A percentile compares a stretch with the other conserved stretches of the same genome.
These are phyloP conservation scores for Phytophthora sojae DNA, from an alignment of 352 stramenopile genomes.

Conservation along the genomic window DNA sequence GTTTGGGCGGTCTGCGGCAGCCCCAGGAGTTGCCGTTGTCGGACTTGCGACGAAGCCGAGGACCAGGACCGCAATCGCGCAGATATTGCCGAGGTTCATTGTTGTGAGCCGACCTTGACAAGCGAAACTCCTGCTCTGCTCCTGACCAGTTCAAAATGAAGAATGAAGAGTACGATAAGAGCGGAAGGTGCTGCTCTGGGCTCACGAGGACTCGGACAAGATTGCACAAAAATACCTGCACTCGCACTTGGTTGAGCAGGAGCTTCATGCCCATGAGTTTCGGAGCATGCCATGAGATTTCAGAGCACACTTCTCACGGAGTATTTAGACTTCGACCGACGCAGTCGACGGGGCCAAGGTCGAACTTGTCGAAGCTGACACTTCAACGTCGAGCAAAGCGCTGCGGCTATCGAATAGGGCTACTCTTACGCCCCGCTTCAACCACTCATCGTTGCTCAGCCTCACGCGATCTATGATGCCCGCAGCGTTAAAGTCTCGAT, in stretches of 20 bases:
- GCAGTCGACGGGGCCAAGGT: background rate
- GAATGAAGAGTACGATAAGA: background rate
- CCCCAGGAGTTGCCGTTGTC: background rate
- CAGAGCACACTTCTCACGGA: background rate
- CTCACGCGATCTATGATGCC: conserved; percentile 11
- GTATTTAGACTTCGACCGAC: background rate
- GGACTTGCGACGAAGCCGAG: background rate
- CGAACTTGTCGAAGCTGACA: background rate
- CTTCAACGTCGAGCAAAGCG: conserved; percentile 26
- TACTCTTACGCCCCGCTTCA: conserved; percentile 21
- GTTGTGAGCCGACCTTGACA: background rate
- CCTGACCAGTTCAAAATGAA: background rate
- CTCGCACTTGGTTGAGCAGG: background rate
- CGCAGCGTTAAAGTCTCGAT: no score
- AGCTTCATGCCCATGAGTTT: background rate
- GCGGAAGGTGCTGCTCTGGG: background rate
- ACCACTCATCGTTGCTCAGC: conserved; percentile 29
- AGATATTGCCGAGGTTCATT: background rate
- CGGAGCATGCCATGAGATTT: no score
- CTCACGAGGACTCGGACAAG: background rate
- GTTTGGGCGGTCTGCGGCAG: background rate
- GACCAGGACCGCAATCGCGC: background rate
- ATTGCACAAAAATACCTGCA: background rate
- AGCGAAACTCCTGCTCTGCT: background rate
- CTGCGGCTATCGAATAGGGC: conserved; percentile 16